Evolutionary conservation across 2,329 filamentous ascomycete genomes (phyloP), one percentile per base, ranked within the genome.

Genomic region (Tolypocladium cylindrosporum): DNA sequence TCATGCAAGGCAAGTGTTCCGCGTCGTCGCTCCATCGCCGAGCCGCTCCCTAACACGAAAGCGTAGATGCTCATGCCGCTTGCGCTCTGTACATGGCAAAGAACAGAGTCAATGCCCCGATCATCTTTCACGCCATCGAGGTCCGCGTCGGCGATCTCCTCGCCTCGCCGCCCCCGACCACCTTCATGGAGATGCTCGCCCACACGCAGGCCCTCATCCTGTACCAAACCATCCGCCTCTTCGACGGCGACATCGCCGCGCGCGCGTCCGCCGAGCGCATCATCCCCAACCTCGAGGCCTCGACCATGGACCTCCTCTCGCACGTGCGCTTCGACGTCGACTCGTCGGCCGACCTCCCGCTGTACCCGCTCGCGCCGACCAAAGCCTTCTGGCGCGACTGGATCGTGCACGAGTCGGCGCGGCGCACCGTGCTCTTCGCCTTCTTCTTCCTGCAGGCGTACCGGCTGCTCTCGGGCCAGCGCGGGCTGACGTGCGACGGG

Each of bases 31-130:
- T 36, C n/a, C 8, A 5, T 31, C 14, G 13, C 45, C 9, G 14
- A 19, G 6, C 14, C 45, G 10, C 8, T 50, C 19, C 45, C 45
- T 50, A 10, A 50, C 24, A 36, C 11, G 3, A 42, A 39, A 19
- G 3, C 1, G 31, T 54, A 81, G 81, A 84, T 61, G 80, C 78
- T 0, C 71, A 79, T 59, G 74, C 80, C 4, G 75, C 77, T 34
- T 84, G 81, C 63, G 79, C 79, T 1, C 67, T 85, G 0, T 81
- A 81, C 62, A 68, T 78, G 50, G 70, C 77, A 11, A 81, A 76
- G 61, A 84, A 78, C 53, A 60, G 71, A 0, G 63, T 65, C 21
- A 85, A 84, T 61, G 66, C 73, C 0, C 69, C 72, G 11, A 66
- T 80, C 31, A 75, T 85, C n/a, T 68, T 78, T 24, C 74, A 75